phyloP scores from a whole-genome alignment of 2,329 filamentous ascomycete genomes.

The Alternaria arbusti region DNA sequence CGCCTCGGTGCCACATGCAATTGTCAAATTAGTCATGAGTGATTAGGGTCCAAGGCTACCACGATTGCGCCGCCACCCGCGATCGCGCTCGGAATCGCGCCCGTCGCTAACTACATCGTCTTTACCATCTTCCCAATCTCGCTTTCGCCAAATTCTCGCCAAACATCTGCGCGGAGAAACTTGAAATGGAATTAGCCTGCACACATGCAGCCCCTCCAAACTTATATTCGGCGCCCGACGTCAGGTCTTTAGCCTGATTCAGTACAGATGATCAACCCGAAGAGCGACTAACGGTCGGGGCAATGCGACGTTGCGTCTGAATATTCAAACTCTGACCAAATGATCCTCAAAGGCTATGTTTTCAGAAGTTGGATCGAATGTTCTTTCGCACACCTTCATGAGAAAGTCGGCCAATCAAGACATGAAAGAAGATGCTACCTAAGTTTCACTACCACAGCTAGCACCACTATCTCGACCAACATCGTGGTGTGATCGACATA shows the following conservation, averaged over 20 bases:
- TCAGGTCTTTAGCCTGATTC: conserved; percentile 1
- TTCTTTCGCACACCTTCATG: neutral
- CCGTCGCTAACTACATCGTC: neutral
- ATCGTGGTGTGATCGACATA: neutral
- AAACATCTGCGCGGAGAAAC: neutral
- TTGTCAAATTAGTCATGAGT: neutral
- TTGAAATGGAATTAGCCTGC: neutral
- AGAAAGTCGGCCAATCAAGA: neutral
- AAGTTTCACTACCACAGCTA: neutral
- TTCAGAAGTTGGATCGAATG: neutral
- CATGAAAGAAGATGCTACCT: neutral
- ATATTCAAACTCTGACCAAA: neutral
- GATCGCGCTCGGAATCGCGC: neutral
- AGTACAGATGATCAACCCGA: neutral
- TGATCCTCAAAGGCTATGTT: neutral
- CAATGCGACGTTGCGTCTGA: neutral
- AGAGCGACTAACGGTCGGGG: neutral
- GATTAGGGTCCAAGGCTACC: neutral
- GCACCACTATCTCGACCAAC: neutral
- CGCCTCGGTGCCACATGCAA: neutral
- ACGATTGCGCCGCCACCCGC: neutral
- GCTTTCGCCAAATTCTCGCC: neutral
- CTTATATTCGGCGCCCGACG: neutral
- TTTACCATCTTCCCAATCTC: neutral
- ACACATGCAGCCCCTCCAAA: neutral